Conservation (phyloP, 345 rosid species). For the Kandelia obovata region DNA sequence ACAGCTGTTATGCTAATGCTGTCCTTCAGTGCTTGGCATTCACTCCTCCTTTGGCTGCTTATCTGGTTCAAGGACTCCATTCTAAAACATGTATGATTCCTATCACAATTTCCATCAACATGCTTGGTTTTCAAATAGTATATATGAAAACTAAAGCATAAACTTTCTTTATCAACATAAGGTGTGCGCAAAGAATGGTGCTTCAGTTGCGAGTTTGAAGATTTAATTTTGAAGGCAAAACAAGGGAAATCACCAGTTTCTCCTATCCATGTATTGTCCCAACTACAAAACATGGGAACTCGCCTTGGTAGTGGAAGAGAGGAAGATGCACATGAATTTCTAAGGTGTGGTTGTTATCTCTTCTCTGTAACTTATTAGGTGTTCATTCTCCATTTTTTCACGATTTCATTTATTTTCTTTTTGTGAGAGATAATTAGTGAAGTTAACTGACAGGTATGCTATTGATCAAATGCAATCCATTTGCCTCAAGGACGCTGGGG, state of each 20-base stretch:
- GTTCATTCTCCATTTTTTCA: background rate
- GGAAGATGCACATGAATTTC: slow-evolving; percentile 99
- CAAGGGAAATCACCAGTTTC: slow-evolving; percentile 65
- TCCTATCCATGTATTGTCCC: slow-evolving; percentile 64
- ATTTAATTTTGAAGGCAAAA: slow-evolving; percentile 64
- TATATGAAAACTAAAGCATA: slow-evolving; percentile 2
- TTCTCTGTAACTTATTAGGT: background rate
- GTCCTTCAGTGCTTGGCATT: slow-evolving; percentile 88
- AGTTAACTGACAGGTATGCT: slow-evolving; percentile 55
- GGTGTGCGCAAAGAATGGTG: slow-evolving; percentile 80
- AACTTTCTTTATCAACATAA: slow-evolving; percentile 27
- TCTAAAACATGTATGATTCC: slow-evolving; percentile 66
- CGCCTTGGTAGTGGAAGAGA: slow-evolving; percentile 79
- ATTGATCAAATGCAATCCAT: slow-evolving; percentile 91
- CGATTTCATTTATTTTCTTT: background rate
- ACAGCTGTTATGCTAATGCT: slow-evolving; percentile 97
- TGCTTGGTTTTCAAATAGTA: slow-evolving; percentile 11
- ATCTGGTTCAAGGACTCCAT: slow-evolving; percentile 79
- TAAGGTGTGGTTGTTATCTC: slow-evolving; percentile 50
- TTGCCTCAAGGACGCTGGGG: slow-evolving; percentile 63
- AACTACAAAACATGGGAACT: slow-evolving; percentile 61
- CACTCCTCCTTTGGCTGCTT: slow-evolving; percentile 89
- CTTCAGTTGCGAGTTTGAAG: slow-evolving; percentile 87
- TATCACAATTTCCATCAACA: slow-evolving; percentile 4
- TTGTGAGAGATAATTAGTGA: slow-evolving; percentile 11